Conservation (phyloP, 225 moss, liverwort and hornwort genomes). For the Takakia lepidozioides region DNA sequence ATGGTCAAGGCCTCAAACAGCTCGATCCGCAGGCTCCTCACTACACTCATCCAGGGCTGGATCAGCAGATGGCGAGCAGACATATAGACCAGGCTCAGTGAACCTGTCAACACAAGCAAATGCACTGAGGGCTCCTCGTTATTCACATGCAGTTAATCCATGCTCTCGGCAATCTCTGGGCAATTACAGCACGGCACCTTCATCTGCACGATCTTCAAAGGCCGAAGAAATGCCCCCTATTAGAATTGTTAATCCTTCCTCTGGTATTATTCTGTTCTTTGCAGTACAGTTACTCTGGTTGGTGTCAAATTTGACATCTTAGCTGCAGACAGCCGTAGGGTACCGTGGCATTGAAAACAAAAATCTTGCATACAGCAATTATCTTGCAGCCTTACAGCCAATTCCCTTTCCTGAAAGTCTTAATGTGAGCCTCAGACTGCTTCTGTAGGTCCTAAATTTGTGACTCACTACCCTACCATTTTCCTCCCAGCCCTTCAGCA, state of each 20-base stretch:
- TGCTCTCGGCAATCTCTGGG: constrained; percentile 1
- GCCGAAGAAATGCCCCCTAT: constrained; percentile 1
- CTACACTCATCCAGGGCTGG: constrained; percentile 3
- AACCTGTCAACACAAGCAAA: constrained; percentile 9
- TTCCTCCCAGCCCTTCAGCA: no score
- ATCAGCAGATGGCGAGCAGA: not conserved
- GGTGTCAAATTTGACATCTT: no score
- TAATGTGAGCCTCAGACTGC: no score
- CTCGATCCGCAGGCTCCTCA: not conserved
- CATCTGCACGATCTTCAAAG: constrained; percentile 5
- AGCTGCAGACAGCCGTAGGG: no score
- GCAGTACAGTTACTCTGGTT: no score
- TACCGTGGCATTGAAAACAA: no score
- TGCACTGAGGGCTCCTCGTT: not conserved
- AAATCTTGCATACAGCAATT: no score
- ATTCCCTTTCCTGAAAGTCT: no score
- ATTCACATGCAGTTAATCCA: no score
- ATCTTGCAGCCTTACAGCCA: no score
- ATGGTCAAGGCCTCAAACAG: constrained; percentile 28
- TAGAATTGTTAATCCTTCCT: constrained; percentile 3
- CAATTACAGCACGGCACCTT: constrained; percentile 1
- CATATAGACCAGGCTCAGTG: constrained; percentile 3
- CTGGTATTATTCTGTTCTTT: not conserved
- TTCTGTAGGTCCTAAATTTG: no score
- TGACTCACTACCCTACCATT: no score